Conservation (phyloP, 225 moss, liverwort and hornwort species). For the Pseudisothecium myosuroides region DNA sequence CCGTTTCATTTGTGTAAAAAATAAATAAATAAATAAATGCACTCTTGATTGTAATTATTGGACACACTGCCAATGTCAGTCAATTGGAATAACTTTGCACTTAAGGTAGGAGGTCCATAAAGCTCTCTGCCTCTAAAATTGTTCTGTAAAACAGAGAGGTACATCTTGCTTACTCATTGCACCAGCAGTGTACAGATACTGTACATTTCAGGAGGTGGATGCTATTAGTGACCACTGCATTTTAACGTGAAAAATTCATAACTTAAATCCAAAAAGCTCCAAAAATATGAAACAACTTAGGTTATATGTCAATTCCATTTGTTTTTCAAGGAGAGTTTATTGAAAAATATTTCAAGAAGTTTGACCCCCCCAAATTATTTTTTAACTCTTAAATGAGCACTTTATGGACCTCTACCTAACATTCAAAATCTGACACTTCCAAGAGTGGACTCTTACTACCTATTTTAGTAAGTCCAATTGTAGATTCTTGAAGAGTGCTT, state of each 20-base stretch:
- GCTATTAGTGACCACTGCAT: rapidly evolving
- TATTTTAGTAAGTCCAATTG: not conserved
- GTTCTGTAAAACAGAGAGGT: not conserved
- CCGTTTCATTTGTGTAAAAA: no score
- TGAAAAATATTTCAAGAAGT: not conserved
- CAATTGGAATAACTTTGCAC: not conserved
- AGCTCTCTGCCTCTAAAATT: not conserved
- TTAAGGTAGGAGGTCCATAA: not conserved
- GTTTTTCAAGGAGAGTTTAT: no score
- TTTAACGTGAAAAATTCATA: not conserved
- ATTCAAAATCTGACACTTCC: not conserved
- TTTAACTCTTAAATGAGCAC: not conserved
- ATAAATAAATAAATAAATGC: no score
- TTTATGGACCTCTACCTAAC: no score
- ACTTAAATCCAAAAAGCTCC: not conserved
- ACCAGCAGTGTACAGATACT: not conserved
- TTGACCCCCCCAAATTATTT: rapidly evolving
- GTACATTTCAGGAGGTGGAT: not conserved
- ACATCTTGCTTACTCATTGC: not conserved
- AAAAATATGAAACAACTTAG: not conserved
- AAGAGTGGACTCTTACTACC: not conserved
- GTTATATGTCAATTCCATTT: no score
- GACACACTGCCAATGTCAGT: not conserved
- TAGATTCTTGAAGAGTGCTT: not conserved
- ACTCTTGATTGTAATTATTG: not conserved